These are phyloP conservation scores for Colletotrichum ledebouriae DNA, from an alignment of 2,329 filamentous ascomycete genomes.

Conservation along the genomic window DNA sequence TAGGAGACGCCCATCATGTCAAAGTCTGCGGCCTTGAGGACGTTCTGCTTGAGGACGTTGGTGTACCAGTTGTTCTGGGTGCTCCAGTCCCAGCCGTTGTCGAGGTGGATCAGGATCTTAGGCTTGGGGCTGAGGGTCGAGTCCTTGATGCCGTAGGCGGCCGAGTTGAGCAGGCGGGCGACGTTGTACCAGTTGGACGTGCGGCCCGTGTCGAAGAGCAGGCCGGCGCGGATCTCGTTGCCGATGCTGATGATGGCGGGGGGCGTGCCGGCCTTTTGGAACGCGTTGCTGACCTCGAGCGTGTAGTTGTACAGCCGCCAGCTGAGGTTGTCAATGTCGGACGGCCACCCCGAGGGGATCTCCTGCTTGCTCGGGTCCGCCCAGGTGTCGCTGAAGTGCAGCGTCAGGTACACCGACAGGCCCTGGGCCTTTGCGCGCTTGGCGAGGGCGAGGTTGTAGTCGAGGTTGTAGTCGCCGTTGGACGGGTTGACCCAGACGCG, in stretches of 20 bases:
- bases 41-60: constrained; percentile 65
- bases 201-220: constrained; percentile 75
- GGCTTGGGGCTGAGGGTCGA: constrained; percentile 68
- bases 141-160: constrained; percentile 74
- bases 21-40: constrained; percentile 67
- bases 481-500: constrained; percentile 79
- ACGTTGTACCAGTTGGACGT: constrained; percentile 70
- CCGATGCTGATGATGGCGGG: constrained; percentile 77
- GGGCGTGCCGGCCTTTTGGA: constrained; percentile 66
- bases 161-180: constrained; percentile 73
- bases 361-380: constrained; percentile 75
- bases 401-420: constrained; percentile 70
- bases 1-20: constrained; percentile 81
- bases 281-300: constrained; percentile 69
- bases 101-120: constrained; percentile 80
- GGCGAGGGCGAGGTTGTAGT: constrained; percentile 78
- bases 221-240: constrained; percentile 78
- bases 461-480: constrained; percentile 75
- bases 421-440: constrained; percentile 74
- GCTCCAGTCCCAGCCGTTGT: constrained; percentile 81
- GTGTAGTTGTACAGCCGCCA: constrained; percentile 80
- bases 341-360: constrained; percentile 75
- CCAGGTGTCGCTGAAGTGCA: constrained; percentile 80
- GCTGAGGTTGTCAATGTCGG: constrained; percentile 68
- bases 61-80: constrained; percentile 77